Base-by-base conservation (phyloP, 805 yeast species). In the Brettanomyces naardenensis region DNA sequence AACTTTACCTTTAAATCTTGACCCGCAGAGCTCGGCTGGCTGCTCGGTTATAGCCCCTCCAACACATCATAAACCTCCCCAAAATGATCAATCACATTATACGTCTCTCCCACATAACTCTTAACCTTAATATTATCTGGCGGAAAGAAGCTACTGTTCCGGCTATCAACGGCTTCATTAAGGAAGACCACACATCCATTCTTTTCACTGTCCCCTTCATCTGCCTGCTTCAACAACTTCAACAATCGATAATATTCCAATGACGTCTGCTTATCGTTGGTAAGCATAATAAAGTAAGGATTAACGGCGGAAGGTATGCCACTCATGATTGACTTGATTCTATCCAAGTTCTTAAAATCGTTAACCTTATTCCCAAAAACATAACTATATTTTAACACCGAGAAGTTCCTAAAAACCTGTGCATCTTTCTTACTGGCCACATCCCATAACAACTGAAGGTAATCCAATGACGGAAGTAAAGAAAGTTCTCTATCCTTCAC, bases 171-270 rank as follows among this genome's bases (percentile, higher is more conserved):
- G 1, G 19, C 36, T 18, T 41, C 35, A 32, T 44, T 40, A 10
- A 53, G 11, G 32, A 36, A 47, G 2, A 54, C 38, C n/a, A 54
- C 56, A 19, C 46, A 46, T 1, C 57, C 57, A 15, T 38, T 44
- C 4, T 27, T 28, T 13, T 34, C 37, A 2, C 17, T 11, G 22
- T 11, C 21, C 4, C 15, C 9, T 13, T n/a, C 34, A 18, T 35
- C 31, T 2, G 35, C 23, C 11, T 44, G 37, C 13, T 43, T 42
- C 6, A 48, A 15, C 4, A 46, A 22, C 28, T 49, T 54, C 18
- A 53, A 26, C n/a, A 54, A 19, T 22, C 56, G 28, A 18, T 44
- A 48, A 36, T 52, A 53, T 21, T 53, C 58, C 21, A 52, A 33
- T 0, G 59, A 54, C 1, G 51, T 44, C 6, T 44, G 44, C 30